Evolutionary conservation across 495 filamentous ascomycete species (phyloP).

Genomic region (Trichoderma virens): DNA sequence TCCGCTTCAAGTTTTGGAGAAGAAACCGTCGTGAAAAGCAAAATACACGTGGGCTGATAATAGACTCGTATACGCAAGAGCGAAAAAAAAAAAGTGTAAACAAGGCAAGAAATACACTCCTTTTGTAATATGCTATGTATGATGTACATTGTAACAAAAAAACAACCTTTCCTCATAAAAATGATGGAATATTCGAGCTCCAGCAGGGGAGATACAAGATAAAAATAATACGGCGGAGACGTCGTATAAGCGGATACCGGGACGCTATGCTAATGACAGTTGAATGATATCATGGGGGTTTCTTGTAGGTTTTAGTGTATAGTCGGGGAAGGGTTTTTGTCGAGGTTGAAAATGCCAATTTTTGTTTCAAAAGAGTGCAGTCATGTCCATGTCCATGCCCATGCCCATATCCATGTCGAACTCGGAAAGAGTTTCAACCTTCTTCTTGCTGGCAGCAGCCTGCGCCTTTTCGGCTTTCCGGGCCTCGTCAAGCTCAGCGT

Average conservation of each 20-base stretch:
- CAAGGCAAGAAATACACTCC: neutral
- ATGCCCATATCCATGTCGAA: neutral
- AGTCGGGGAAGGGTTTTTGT: no score
- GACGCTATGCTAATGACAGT: neutral
- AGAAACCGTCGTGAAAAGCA: no score
- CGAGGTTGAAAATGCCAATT: no score
- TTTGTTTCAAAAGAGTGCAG: no score
- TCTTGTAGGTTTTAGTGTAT: no score
- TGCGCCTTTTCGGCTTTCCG: conserved; percentile 14
- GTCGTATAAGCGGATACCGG: neutral
- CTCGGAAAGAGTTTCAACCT: neutral
- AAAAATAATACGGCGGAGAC: neutral
- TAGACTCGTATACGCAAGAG: neutral
- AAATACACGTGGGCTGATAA: neutral
- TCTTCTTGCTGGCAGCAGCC: conserved; percentile 3
- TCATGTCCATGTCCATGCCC: no score
- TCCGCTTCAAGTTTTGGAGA: no score
- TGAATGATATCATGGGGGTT: no score
- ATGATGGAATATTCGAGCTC: neutral
- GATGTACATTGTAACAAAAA: neutral
- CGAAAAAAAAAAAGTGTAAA: neutral
- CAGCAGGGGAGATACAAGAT: neutral
- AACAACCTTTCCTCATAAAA: neutral
- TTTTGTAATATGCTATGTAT: neutral
- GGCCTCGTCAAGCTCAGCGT: conserved; percentile 28